Conservation (phyloP, 2,329 filamentous ascomycete species). For the Penicillium sp. region DNA sequence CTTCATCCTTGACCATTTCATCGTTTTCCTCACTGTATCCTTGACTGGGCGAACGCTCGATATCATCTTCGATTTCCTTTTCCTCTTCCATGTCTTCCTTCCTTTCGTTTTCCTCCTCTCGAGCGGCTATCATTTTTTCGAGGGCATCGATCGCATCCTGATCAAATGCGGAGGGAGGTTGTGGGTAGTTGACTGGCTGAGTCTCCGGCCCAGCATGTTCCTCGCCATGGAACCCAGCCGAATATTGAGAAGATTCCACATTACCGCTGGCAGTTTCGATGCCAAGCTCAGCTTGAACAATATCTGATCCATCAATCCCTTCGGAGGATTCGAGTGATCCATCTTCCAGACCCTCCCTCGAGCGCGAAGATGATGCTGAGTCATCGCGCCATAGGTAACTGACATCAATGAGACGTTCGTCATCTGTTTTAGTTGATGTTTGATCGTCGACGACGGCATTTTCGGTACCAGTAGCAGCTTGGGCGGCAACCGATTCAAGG, state of each 20-base stretch:
- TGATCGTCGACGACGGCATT: neutral
- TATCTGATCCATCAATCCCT: neutral
- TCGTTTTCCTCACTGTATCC: slow-evolving; percentile 8
- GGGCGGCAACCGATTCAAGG: neutral
- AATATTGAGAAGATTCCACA: neutral
- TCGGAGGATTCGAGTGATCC: neutral
- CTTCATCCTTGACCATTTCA: slow-evolving; percentile 13
- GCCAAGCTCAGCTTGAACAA: neutral
- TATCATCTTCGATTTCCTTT: slow-evolving; percentile 3
- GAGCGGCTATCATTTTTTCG: neutral
- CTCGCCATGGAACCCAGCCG: neutral
- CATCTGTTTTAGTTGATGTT: neutral
- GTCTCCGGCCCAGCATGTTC: slow-evolving; percentile 29
- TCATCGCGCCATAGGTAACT: neutral
- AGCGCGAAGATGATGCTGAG: neutral
- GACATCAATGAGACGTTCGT: neutral
- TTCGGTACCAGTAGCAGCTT: neutral
- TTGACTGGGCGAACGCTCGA: neutral
- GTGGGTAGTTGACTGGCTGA: neutral
- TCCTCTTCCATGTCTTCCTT: neutral
- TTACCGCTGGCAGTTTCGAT: neutral
- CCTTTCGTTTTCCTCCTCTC: slow-evolving; percentile 5
- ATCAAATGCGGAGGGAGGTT: neutral
- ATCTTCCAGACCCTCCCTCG: neutral
- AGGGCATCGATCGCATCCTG: slow-evolving; percentile 5